A percentile compares a stretch with the other conserved stretches of the same genome.
phyloP scores from a whole-genome alignment of 306 rosid species.

The Begonia loranthoides region DNA sequence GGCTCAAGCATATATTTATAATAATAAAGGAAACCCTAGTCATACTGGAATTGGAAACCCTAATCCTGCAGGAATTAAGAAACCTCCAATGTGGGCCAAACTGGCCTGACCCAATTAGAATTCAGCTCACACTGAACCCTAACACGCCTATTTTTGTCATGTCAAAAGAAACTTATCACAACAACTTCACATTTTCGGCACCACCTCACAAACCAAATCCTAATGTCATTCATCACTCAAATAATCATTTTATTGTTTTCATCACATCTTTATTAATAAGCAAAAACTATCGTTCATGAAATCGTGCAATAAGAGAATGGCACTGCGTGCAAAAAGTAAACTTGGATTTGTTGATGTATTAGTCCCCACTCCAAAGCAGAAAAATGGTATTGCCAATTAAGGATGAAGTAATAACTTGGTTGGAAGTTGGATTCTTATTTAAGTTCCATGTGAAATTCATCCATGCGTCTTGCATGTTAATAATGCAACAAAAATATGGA shows the following conservation, averaged over 20 bases:
- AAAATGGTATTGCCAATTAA: conserved; percentile 2
- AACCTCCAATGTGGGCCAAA: too few relatives aligned
- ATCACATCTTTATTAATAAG: background rate
- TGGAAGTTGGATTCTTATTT: conserved; percentile 7
- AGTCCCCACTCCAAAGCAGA: conserved; percentile 2
- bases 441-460: background rate
- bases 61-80: too few relatives aligned
- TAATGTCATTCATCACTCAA: background rate
- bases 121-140: too few relatives aligned
- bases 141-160: too few relatives aligned
- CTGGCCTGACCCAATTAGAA: too few relatives aligned
- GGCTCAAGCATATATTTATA: too few relatives aligned
- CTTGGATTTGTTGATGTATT: conserved; percentile 7
- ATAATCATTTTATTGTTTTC: background rate
- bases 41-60: too few relatives aligned
- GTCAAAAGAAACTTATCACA: too few relatives aligned
- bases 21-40: too few relatives aligned
- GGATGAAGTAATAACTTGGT: conserved; percentile 2
- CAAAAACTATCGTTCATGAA: conserved; percentile 3
- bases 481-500: conserved; percentile 3
- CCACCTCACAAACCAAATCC: background rate
- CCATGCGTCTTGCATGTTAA: background rate
- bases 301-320: conserved; percentile 6
- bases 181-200: too few relatives aligned
- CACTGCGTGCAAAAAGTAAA: conserved; percentile 4